Evolutionary conservation across 208 protist genomes (phyloP).

Genomic region (Angomonas ambiguus): DNA sequence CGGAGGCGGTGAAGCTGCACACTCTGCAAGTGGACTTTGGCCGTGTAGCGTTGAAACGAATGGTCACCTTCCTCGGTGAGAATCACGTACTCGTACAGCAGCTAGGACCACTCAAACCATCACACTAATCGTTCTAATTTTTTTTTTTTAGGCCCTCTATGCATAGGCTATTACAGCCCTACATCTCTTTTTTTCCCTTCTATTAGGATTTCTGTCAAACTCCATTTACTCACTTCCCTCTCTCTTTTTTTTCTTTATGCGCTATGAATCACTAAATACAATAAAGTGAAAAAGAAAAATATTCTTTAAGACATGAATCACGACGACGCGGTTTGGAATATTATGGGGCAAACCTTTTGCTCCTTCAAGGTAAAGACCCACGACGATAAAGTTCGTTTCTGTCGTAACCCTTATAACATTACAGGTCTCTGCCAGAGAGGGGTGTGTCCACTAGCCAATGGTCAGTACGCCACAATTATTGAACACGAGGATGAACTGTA

Average conservation of each 20-base stretch:
- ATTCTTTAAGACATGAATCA: constrained; percentile 78
- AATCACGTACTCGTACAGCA: constrained; percentile 45
- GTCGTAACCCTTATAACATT: constrained; percentile 98
- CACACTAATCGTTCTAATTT: not conserved
- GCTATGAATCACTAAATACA: too few relatives aligned
- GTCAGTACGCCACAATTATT: constrained; percentile 97
- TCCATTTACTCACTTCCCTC: too few relatives aligned
- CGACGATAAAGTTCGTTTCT: constrained; percentile 96
- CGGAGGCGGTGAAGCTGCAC: constrained; percentile 78
- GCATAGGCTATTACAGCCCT: not conserved
- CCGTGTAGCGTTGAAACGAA: constrained; percentile 38
- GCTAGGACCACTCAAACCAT: constrained; percentile 17
- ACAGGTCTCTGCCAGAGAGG: constrained; percentile 96
- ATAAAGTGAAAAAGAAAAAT: not conserved
- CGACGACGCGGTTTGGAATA: constrained; percentile 92
- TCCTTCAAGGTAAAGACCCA: constrained; percentile 91
- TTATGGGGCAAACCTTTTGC: constrained; percentile 91
- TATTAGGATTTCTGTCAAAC: not conserved
- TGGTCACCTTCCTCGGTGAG: constrained; percentile 54
- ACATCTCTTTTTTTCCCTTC: constrained; percentile 15
- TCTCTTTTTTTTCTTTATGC: constrained; percentile 1
- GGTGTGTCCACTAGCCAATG: constrained; percentile 98
- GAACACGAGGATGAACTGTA: constrained; percentile 97
- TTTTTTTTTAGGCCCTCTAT: too few relatives aligned
- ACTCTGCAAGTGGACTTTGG: constrained; percentile 43